Conservation (phyloP, 345 rosid genomes). For the Salix brachista region DNA sequence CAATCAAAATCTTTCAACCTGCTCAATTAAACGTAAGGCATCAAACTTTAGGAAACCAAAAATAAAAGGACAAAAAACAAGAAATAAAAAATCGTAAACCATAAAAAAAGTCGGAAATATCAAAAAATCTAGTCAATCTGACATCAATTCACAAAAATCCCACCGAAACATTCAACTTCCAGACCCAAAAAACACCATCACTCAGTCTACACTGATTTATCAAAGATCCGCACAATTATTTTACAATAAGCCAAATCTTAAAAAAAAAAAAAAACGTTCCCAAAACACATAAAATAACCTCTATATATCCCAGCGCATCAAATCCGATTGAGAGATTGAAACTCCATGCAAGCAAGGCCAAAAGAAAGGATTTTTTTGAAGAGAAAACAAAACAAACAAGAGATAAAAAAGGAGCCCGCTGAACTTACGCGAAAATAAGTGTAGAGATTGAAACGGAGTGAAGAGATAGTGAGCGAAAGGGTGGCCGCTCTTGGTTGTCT, state of each 20-base stretch:
- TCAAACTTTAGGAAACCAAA: background rate
- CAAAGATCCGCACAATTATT: background rate
- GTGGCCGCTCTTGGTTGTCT: background rate
- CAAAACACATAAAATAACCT: background rate
- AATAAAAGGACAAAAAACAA: background rate
- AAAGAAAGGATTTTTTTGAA: background rate
- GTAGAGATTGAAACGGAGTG: background rate
- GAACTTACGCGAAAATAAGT: background rate
- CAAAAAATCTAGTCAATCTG: background rate
- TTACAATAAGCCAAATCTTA: background rate
- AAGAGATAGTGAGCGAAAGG: background rate
- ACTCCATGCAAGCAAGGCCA: background rate
- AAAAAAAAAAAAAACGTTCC: background rate
- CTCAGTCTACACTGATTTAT: background rate
- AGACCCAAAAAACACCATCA: background rate
- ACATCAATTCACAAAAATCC: background rate
- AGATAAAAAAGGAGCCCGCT: background rate
- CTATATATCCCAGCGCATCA: background rate
- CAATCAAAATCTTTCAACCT: constrained; percentile 11
- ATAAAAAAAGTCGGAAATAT: background rate
- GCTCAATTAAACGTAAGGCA: background rate
- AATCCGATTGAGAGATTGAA: background rate
- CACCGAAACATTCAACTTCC: background rate
- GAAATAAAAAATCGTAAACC: background rate
- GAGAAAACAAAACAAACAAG: background rate